phyloP scores from a whole-genome alignment of 495 filamentous ascomycete species.

The Achaetomiella virescens region DNA sequence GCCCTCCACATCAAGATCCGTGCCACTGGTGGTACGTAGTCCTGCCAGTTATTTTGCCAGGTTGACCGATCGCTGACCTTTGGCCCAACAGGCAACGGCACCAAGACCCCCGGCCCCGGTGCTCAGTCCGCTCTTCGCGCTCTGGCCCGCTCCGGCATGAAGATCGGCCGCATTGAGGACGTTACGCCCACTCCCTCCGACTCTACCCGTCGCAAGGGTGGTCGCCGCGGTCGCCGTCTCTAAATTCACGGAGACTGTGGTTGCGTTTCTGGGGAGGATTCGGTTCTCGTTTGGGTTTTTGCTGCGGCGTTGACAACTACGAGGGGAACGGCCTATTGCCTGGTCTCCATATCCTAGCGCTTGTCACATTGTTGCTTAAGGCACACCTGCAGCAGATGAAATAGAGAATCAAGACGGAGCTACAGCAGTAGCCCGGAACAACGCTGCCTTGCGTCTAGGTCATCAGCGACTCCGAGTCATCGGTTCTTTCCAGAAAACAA shows the following conservation, averaged over 20 bases:
- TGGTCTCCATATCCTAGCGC: slow-evolving; percentile 55
- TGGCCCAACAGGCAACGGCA: slow-evolving; percentile 69
- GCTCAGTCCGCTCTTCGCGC: slow-evolving; percentile 98
- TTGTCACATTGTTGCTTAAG: slow-evolving; percentile 49
- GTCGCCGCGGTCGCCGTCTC: slow-evolving; percentile 99
- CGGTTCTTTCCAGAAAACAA: slow-evolving; percentile 5
- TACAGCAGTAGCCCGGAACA: slow-evolving; percentile 21
- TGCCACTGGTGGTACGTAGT: slow-evolving; percentile 80
- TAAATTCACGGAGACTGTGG: slow-evolving; percentile 44
- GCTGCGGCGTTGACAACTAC: slow-evolving; percentile 57
- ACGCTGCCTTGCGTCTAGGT: slow-evolving; percentile 18
- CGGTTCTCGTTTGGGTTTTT: slow-evolving; percentile 42
- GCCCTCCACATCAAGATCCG: slow-evolving; percentile 99
- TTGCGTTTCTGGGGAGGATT: slow-evolving; percentile 30
- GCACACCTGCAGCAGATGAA: slow-evolving; percentile 41
- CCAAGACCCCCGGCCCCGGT: slow-evolving; percentile 98
- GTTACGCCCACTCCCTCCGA: slow-evolving; percentile 98
- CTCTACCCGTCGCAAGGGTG: slow-evolving; percentile 97
- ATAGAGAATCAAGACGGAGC: slow-evolving; percentile 32
- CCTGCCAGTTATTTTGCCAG: background rate
- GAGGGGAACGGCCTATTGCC: slow-evolving; percentile 64
- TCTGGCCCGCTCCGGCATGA: slow-evolving; percentile 97
- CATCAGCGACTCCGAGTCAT: slow-evolving; percentile 2
- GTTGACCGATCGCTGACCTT: background rate
- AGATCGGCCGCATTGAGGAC: slow-evolving; percentile 99